A percentile compares a stretch with the other conserved stretches of the same genome.
phyloP scores from a whole-genome alignment of 345 rosid genomes.

The Diplotaxis tenuifolia region DNA sequence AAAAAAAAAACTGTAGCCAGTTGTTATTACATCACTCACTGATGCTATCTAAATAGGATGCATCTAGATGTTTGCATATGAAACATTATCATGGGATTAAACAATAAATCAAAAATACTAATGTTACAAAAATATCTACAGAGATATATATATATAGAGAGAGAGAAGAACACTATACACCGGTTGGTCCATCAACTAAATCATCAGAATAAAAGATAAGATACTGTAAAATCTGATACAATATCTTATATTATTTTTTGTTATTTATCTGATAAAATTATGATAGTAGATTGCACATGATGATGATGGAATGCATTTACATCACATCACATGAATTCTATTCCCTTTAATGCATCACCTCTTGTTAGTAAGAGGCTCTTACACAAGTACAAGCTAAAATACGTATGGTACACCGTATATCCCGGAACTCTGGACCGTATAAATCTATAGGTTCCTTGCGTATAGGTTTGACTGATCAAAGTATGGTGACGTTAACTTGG shows the following conservation, averaged over 20 bases:
- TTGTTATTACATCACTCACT: slow-evolving; percentile 4
- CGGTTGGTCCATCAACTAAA: slow-evolving; percentile 27
- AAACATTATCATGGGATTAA: not conserved
- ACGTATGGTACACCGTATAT: slow-evolving; percentile 25
- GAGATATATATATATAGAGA: not conserved
- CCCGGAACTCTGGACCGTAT: slow-evolving; percentile 10
- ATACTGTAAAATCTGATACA: slow-evolving; percentile 29
- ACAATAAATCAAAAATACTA: not conserved
- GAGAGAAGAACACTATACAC: not conserved
- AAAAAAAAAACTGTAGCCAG: not conserved
- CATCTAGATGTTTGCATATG: slow-evolving; percentile 24
- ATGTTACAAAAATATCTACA: not conserved
- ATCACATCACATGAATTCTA: slow-evolving; percentile 38
- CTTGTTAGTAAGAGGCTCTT: no score
- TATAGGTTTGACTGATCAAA: slow-evolving; percentile 7
- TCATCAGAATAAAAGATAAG: slow-evolving; percentile 35
- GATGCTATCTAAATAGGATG: slow-evolving; percentile 23
- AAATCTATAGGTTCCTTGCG: not conserved
- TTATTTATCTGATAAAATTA: not conserved
- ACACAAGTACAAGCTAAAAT: slow-evolving; percentile 15
- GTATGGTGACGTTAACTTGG: not conserved
- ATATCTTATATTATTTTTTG: slow-evolving; percentile 12
- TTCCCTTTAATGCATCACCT: slow-evolving; percentile 19
- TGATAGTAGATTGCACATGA: slow-evolving; percentile 38
- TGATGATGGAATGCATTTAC: slow-evolving; percentile 31